Conservation (phyloP, 345 rosid species). For the Eucalyptus regnans region DNA sequence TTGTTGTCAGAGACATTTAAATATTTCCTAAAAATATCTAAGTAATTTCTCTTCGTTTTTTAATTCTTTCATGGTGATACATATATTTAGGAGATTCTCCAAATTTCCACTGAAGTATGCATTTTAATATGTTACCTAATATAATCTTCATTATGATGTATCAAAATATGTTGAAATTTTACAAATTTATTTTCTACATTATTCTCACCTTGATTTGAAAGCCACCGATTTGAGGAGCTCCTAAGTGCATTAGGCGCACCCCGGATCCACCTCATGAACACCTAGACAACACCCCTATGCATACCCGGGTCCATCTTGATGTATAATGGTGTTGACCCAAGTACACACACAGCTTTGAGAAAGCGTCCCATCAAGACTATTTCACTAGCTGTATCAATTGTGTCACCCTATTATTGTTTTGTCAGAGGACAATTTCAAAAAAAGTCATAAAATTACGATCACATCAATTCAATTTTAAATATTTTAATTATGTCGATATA, state of each 20-base stretch:
- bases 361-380: background rate
- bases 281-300: background rate
- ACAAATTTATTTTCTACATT: background rate
- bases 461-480: fast-evolving
- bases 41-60: background rate
- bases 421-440: background rate
- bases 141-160: background rate
- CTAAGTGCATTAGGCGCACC: background rate
- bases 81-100: background rate
- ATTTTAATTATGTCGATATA: too few relatives aligned
- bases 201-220: background rate
- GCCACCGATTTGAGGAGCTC: background rate
- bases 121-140: too few relatives aligned
- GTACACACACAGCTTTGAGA: background rate
- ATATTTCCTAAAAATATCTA: background rate
- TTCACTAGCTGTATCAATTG: background rate
- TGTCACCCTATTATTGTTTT: background rate
- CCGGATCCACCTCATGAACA: background rate
- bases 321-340: background rate
- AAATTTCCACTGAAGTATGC: background rate
- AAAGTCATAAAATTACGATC: too few relatives aligned
- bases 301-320: background rate
- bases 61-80: background rate
- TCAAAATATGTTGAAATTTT: background rate
- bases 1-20: background rate